Evolutionary conservation across 2,329 filamentous ascomycete genomes (phyloP).

Genomic region (Colletotrichum limetticola): DNA sequence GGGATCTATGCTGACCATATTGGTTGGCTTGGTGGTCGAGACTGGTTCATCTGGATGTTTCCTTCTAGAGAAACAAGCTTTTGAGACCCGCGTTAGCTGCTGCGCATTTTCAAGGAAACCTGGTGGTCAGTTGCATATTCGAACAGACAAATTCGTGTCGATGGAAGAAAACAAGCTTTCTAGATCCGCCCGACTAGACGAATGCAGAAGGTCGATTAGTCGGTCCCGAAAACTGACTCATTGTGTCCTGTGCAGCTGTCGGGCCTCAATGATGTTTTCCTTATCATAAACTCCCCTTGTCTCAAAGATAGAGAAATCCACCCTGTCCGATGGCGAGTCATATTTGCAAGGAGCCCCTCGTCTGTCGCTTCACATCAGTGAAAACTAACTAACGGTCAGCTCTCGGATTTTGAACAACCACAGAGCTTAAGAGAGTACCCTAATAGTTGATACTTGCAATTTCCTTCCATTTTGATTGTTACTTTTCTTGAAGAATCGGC

Average conservation of each 20-base stretch:
- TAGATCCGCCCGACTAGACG: neutral
- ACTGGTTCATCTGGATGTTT: neutral
- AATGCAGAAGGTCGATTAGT: slow-evolving; percentile 7
- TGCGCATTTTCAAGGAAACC: neutral
- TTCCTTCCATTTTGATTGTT: neutral
- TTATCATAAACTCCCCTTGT: neutral
- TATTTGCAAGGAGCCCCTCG: neutral
- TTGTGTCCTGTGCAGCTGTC: neutral
- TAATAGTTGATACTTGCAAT: neutral
- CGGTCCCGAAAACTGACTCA: neutral
- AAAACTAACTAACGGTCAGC: neutral
- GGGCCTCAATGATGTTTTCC: neutral
- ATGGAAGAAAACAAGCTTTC: slow-evolving; percentile 13
- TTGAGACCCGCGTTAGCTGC: neutral
- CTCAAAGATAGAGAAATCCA: neutral
- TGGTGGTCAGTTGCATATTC: neutral
- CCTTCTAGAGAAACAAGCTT: neutral
- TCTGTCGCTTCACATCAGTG: neutral
- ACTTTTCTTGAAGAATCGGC: neutral
- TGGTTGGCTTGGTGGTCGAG: neutral
- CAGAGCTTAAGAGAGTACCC: neutral
- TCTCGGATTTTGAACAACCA: neutral
- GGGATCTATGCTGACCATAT: neutral
- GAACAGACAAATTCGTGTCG: neutral
- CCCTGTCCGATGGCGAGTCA: slow-evolving; percentile 6